A percentile compares a stretch with the other conserved stretches of the same genome.
These are phyloP conservation scores for Vitis labrusca DNA, from an alignment of 164 flowering plant species.

Conservation along the genomic window DNA sequence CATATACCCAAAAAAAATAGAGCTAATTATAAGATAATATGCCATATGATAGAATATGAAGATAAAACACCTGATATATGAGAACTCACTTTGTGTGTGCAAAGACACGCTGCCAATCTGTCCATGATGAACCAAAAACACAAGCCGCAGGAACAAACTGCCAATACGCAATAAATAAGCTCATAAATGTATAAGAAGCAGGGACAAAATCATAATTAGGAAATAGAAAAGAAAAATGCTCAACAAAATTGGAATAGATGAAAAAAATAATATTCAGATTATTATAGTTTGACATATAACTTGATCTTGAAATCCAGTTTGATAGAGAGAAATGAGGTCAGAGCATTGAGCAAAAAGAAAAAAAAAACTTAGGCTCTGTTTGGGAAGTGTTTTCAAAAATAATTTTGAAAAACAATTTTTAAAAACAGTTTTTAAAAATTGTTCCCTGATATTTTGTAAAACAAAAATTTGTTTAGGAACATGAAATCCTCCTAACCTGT, in stretches of 20 bases:
- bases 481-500: no score
- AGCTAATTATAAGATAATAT: no score
- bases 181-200: background rate
- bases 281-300: background rate
- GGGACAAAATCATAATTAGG: background rate
- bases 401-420: no score
- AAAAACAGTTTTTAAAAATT: no score
- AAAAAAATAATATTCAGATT: background rate
- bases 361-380: no score
- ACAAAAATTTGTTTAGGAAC: no score
- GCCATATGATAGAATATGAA: background rate
- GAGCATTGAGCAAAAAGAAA: background rate
- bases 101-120: constrained; percentile 78
- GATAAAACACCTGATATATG: background rate
- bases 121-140: constrained; percentile 83
- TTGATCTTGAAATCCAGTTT: background rate
- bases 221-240: background rate
- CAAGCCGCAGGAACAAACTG: constrained; percentile 84
- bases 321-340: background rate
- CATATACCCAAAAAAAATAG: background rate
- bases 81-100: constrained; percentile 61
- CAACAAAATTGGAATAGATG: background rate
- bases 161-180: constrained; percentile 5
- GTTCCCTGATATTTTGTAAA: no score
- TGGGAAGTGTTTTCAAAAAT: no score